Base-by-base conservation (phyloP, 1,284 basidiomycete genomes). In the Marasmius tenuissimus region DNA sequence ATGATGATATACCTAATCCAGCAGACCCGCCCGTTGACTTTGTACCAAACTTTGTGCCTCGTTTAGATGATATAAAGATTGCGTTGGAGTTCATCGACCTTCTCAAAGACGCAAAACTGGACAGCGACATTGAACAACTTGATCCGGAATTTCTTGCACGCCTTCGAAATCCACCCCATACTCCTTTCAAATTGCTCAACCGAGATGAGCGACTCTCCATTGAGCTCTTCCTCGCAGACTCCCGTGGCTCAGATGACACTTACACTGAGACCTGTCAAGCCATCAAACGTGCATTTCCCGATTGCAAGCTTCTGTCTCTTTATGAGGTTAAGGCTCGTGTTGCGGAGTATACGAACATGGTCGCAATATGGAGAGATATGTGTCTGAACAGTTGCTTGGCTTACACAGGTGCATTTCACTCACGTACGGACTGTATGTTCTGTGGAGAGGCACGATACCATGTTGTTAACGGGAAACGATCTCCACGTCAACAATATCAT, bases 141-240 rank as follows among this genome's bases (percentile, higher is more conserved):
- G 14, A 35, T 16, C 11, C 42, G 0, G 18, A 40, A 3, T 16
- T 63, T 37, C 5, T 57, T 27, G 3, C 57, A 8, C 58, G 51
- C 10, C 22, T 60, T 2, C 45, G 18, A 0, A 20, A 42, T 12
- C 27, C 27, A 27, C 27, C 27, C 27, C 27, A 27, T 2, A 27
- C 62, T 1, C 52, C 53, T 2, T 22, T 18, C 1, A n/a, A n/a
- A n/a, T 16, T 60, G 1, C 20, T 18, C 18, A 48, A 63, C 40
- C 47, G 40, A 5, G 59, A 63, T 37, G 33, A 60, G 7, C 11
- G 59, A 12, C 54, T 60, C 20, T 60, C 62, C 1, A n/a, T 63
- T 7, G 59, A 63, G 14, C 37, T 63, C 42, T 63, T 53, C 37
- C 54, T 63, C 35, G 52, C 62, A 1, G 9, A 42, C 14, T 47